Evolutionary conservation across 148 eudicot species (phyloP), one percentile per base, ranked within the genome.

Genomic region (Cornus kousa): DNA sequence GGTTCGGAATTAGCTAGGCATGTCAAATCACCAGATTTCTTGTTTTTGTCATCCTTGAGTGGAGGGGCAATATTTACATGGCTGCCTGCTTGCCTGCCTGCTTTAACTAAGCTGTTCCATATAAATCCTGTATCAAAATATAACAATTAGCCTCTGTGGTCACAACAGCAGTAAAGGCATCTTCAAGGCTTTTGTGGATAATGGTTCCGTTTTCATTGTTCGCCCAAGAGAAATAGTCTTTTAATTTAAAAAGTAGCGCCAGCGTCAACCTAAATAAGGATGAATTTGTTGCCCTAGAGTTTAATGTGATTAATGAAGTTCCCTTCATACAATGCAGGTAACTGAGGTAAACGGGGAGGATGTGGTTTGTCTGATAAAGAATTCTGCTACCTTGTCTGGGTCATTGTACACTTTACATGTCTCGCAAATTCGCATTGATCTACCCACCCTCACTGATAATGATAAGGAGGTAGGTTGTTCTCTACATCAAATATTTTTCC

Each of bases 371-470:
- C 66, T 78, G 75, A 86, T 88, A 65, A 88, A 88, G 76, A 86
- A 88, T 76, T 81, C 88, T 59, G 90, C 90, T 23, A 86, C 87
- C 1, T 53, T 88, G 75, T 84, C 82, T 55, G 88, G 87, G 33
- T 20, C 80, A 72, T 72, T 88, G 60, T 88, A 82, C 80, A 88
- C 90, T 73, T 78, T 88, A 79, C 90, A 88, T 72, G 90, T 83
- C 72, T 88, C 90, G 7, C 90, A 88, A 83, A 87, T 88, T 80
- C 87, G 17, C 43, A 88, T 88, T 55, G 86, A 88, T 84, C 77
- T 86, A 71, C 90, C 90, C 57, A 88, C 90, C 70, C 84, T 88
- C 62, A 64, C 88, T 3, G 87, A 86, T 39, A 84, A 84, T 70
- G 90, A 88, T 68, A 88, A 88, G 78, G 83, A 84, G 85, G 90